Conservation (phyloP, 805 yeast genomes). For the Candida ortonii region DNA sequence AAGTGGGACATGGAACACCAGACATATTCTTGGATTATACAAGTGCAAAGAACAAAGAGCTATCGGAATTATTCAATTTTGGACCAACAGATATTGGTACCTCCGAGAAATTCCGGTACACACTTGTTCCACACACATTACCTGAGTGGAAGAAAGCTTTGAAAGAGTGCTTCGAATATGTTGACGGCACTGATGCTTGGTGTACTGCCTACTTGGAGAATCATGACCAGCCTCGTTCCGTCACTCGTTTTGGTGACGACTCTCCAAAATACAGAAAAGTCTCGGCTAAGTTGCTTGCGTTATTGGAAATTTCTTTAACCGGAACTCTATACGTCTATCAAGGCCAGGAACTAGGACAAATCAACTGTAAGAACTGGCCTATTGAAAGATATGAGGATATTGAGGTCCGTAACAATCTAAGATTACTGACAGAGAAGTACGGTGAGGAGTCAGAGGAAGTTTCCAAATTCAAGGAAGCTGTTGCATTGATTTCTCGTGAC, state of each 20-base stretch:
- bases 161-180: conserved; percentile 34
- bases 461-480: neutral
- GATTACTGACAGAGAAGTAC: conserved; percentile 2
- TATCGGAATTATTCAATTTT: conserved; percentile 41
- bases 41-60: conserved; percentile 35
- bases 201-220: conserved; percentile 53
- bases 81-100: conserved; percentile 38
- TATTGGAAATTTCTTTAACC: conserved; percentile 44
- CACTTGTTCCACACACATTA: conserved; percentile 33
- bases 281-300: conserved; percentile 48
- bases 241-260: conserved; percentile 50
- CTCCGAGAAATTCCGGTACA: conserved; percentile 35
- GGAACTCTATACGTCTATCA: conserved; percentile 58
- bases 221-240: conserved; percentile 57
- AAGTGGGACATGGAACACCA: conserved; percentile 43
- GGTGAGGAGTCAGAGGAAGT: conserved; percentile 1
- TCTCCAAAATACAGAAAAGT: conserved; percentile 33
- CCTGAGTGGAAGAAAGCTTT: conserved; percentile 42
- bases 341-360: conserved; percentile 61
- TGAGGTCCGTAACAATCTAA: conserved; percentile 26
- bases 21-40: conserved; percentile 45
- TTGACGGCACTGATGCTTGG: conserved; percentile 55
- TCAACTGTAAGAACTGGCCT: conserved; percentile 45
- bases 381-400: conserved; percentile 51
- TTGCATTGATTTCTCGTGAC: conserved; percentile 1